phyloP scores from a whole-genome alignment of 1,284 basidiomycete genomes.

The Fomitopsis pinicola region DNA sequence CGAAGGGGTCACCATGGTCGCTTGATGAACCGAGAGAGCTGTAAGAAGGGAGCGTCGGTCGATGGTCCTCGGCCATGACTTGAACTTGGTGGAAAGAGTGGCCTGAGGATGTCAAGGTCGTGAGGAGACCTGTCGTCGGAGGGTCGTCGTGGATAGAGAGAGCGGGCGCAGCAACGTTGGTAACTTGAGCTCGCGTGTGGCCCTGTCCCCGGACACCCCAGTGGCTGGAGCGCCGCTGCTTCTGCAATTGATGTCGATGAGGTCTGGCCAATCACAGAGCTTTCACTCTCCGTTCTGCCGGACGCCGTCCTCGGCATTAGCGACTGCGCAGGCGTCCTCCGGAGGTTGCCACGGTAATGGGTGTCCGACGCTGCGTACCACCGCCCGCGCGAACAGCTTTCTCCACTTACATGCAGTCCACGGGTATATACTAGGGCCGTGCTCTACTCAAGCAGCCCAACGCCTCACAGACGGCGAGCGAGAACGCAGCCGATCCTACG shows the following conservation, averaged over 20 bases:
- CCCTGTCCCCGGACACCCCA: slow-evolving; percentile 1
- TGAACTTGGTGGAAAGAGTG: slow-evolving; percentile 1
- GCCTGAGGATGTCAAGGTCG: slow-evolving; percentile 1
- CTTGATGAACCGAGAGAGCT: slow-evolving; percentile 27
- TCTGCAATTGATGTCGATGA: not conserved
- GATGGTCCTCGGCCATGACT: slow-evolving; percentile 43
- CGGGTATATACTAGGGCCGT: too few relatives aligned
- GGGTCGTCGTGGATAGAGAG: slow-evolving; percentile 4
- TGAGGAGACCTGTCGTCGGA: not conserved
- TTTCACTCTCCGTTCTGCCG: not conserved
- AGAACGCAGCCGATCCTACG: too few relatives aligned
- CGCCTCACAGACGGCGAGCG: too few relatives aligned
- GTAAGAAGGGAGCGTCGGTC: slow-evolving; percentile 40
- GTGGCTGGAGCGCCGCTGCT: not conserved
- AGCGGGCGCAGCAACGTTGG: slow-evolving; percentile 5
- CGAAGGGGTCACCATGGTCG: slow-evolving; percentile 59
- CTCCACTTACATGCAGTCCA: too few relatives aligned
- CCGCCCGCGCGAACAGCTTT: too few relatives aligned
- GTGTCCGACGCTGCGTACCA: too few relatives aligned
- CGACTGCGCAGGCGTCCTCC: not conserved
- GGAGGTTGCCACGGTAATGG: too few relatives aligned
- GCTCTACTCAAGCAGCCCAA: too few relatives aligned
- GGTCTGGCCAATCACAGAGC: not conserved
- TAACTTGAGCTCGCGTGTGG: not conserved
- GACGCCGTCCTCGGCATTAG: not conserved